Evolutionary conservation across 305 asterid genomes (phyloP).

Genomic region (Striga hermonthica): DNA sequence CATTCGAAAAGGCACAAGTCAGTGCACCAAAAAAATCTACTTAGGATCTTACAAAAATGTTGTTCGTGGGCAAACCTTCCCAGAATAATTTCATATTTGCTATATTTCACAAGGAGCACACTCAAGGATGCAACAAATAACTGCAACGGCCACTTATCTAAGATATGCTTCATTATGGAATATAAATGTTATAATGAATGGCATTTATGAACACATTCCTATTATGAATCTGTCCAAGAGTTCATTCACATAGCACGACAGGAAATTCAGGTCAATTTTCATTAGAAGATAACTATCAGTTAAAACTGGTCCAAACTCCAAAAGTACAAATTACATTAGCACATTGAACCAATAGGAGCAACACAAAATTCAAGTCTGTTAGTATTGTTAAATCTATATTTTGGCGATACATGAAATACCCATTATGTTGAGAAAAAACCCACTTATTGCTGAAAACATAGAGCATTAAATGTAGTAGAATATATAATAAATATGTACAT

Average conservation of each 20-base stretch:
- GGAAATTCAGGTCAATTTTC: neutral
- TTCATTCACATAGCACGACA: neutral
- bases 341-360: neutral
- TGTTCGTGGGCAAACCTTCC: neutral
- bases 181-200: neutral
- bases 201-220: neutral
- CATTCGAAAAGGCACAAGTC: neutral
- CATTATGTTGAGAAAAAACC: neutral
- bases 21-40: neutral
- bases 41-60: conserved; percentile 1
- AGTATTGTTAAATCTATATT: too few relatives aligned
- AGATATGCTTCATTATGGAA: conserved; percentile 13
- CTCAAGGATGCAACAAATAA: neutral
- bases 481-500: neutral
- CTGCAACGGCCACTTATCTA: neutral
- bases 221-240: too few relatives aligned
- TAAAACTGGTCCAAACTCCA: neutral
- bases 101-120: conserved; percentile 13
- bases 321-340: neutral
- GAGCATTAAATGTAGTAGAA: neutral
- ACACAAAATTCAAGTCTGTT: too few relatives aligned
- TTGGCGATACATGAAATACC: neutral
- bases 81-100: neutral
- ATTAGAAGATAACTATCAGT: conserved; percentile 14
- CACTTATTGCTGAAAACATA: neutral